A percentile compares a stretch with the other conserved stretches of the same genome.
These are phyloP conservation scores for Trichoderma cornu-damae DNA, from an alignment of 2,329 filamentous ascomycete species.

Conservation along the genomic window DNA sequence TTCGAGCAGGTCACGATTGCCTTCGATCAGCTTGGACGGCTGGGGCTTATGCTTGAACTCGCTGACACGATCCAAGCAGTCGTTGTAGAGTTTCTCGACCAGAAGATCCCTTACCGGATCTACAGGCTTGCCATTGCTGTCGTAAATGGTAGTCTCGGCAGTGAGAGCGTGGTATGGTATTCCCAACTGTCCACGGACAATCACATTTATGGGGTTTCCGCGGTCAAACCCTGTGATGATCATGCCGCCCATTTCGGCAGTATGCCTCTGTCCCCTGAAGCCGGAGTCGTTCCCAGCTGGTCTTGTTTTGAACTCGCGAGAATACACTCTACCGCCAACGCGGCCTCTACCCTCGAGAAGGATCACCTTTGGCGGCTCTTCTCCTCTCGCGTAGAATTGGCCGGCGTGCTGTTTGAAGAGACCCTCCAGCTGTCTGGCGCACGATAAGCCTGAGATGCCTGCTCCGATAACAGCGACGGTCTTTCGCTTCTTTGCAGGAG, in stretches of 20 bases:
- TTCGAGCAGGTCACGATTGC: constrained; percentile 75
- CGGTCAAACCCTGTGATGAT: constrained; percentile 96
- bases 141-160: constrained; percentile 82
- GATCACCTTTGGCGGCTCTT: constrained; percentile 67
- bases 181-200: constrained; percentile 84
- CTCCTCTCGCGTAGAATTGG: constrained; percentile 57
- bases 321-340: constrained; percentile 90
- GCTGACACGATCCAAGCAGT: constrained; percentile 86
- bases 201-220: constrained; percentile 87
- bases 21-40: constrained; percentile 67
- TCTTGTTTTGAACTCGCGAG: constrained; percentile 61
- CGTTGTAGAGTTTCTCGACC: constrained; percentile 90
- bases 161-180: constrained; percentile 79
- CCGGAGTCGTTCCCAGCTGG: constrained; percentile 45
- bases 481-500: constrained; percentile 50
- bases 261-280: constrained; percentile 60
- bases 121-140: constrained; percentile 71
- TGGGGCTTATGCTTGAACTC: constrained; percentile 78
- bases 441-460: constrained; percentile 88
- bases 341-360: constrained; percentile 82
- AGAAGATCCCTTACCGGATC: constrained; percentile 72
- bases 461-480: constrained; percentile 85
- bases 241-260: constrained; percentile 95
- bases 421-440: constrained; percentile 85
- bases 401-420: constrained; percentile 75